Conservation (phyloP, 192 early-diverging fungal genomes). For the Hyaloraphidium curvatum region DNA sequence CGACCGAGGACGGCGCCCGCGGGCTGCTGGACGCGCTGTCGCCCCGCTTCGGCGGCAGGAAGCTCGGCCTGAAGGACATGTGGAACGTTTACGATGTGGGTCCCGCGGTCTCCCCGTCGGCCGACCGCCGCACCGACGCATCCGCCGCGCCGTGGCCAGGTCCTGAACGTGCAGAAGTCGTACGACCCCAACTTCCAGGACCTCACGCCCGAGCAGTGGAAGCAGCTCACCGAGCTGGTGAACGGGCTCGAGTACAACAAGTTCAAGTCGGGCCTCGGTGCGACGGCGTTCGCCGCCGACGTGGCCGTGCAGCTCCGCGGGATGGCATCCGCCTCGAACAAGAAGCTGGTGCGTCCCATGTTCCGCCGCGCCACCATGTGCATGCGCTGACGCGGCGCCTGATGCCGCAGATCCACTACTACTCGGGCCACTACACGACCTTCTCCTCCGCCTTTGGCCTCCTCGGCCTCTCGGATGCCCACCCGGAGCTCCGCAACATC, state of each 20-base stretch:
- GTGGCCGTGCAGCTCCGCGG: conserved; percentile 3
- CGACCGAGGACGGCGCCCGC: neutral
- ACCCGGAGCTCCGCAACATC: conserved; percentile 1
- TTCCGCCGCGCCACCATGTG: neutral
- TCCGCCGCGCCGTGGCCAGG: neutral
- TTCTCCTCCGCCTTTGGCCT: conserved; percentile 12
- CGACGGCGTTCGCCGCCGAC: conserved; percentile 1
- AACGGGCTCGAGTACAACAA: conserved; percentile 6
- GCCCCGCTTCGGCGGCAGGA: neutral
- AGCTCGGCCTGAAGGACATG: conserved; percentile 5
- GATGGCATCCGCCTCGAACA: no score
- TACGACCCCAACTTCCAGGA: conserved; percentile 9
- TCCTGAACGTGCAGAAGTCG: conserved; percentile 11
- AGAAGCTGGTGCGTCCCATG: neutral
- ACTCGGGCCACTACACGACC: conserved; percentile 12
- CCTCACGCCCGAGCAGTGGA: conserved; percentile 5
- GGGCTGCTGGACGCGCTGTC: neutral
- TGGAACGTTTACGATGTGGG: conserved; percentile 5
- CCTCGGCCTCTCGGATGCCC: neutral
- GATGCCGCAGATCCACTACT: conserved; percentile 8
- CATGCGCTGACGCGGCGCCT: no score
- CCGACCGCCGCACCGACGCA: no score
- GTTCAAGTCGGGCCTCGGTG: conserved; percentile 5
- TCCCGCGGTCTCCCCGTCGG: neutral
- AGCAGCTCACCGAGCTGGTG: conserved; percentile 5